Evolutionary conservation across 1,284 basidiomycete genomes (phyloP), one percentile per base, ranked within the genome.

Genomic region (Pseudozyma tsukubaensis): DNA sequence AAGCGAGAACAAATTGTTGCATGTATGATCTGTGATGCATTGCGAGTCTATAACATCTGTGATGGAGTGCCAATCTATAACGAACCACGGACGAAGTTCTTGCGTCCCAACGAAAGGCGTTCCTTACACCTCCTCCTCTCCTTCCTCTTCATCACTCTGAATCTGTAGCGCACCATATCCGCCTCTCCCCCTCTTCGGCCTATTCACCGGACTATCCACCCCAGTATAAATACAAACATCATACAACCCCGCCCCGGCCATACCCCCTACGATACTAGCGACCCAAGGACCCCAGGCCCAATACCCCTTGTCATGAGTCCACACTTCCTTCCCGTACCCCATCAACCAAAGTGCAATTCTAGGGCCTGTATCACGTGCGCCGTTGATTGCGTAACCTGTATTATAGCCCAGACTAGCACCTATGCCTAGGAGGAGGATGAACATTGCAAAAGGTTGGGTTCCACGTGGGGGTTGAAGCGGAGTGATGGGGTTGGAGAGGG

Each of bases 221-320:
- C 85, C 85, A 21, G 76, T 83, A 63, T 83, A 86, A 50, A 85
- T 58, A 43, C 84, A 77, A 1, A 77, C 55, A 68, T 86, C 85
- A 63, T 86, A 85, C 32, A 83, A 19, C 32, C 78, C 56, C 14
- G 76, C 81, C 0, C 85, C 86, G 18, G 78, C 69, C 4, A 83
- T 49, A 24, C 79, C 85, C 11, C 85, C 85, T 12, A 67, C 12
- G 37, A 85, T 77, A 51, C 66, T 68, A 16, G 59, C 63, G 39
- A 80, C 6, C 60, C 75, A 59, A 13, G 90, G 89, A 73, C 89
- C 90, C 92, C 92, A 92, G 14, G 92, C 65, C 91, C 91, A 93
- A 79, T 92, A 93, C 67, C 91, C 90, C 76, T 86, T 87, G 62
- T 88, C 85, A 72, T 86, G 88, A 32, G 85, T 80, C 70, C 78